Conservation (phyloP, 257 asterid genomes). For the Ligustrum vulgare region DNA sequence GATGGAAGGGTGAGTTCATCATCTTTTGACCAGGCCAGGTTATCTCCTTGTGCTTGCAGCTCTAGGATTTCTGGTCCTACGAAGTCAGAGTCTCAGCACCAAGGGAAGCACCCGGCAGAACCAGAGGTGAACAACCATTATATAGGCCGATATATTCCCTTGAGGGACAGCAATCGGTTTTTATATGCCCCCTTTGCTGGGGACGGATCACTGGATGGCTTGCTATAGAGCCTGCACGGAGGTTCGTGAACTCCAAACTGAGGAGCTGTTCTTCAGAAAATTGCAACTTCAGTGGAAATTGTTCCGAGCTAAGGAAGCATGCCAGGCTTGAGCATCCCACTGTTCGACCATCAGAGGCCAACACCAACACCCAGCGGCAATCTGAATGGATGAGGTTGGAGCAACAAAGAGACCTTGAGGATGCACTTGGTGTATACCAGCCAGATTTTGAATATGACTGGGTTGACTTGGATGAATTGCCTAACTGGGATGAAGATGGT, state of each 20-base stretch:
- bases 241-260: slow-evolving; percentile 49
- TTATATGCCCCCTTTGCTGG: slow-evolving; percentile 76
- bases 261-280: slow-evolving; percentile 71
- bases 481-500: too few species aligned
- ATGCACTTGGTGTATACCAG: slow-evolving; percentile 49
- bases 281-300: slow-evolving; percentile 57
- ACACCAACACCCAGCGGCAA: slow-evolving; percentile 45
- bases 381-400: slow-evolving; percentile 58
- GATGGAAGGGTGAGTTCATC: slow-evolving; percentile 53
- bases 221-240: slow-evolving; percentile 48
- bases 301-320: slow-evolving; percentile 64
- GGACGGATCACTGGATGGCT: slow-evolving; percentile 55
- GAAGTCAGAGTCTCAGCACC: slow-evolving; percentile 9
- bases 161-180: slow-evolving; percentile 24
- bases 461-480: slow-evolving; percentile 29
- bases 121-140: slow-evolving; percentile 13
- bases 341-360: slow-evolving; percentile 57
- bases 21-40: slow-evolving; percentile 50
- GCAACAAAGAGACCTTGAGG: slow-evolving; percentile 51
- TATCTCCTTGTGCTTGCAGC: slow-evolving; percentile 59
- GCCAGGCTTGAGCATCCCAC: slow-evolving; percentile 68
- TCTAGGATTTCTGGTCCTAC: slow-evolving; percentile 32
- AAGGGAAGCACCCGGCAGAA: neutral
- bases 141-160: slow-evolving; percentile 9
- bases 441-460: slow-evolving; percentile 35